Conservation (phyloP, 345 rosid species). For the Euclidium syriacum region DNA sequence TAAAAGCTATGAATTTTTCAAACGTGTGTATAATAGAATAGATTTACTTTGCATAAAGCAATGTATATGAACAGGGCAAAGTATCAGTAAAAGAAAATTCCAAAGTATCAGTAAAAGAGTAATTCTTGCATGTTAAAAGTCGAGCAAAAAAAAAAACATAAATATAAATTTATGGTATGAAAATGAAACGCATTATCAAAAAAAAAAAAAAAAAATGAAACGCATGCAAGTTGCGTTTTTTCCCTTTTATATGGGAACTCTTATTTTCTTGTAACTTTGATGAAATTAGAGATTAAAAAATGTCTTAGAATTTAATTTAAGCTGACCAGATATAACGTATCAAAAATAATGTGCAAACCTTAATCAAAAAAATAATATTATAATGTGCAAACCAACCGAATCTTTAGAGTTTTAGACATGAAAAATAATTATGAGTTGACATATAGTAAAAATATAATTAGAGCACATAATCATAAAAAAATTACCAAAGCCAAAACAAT, state of each 20-base stretch:
- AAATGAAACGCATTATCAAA: background rate
- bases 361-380: no score
- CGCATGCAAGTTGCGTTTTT: background rate
- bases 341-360: no score
- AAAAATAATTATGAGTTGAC: background rate
- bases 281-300: background rate
- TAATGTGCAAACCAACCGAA: no score
- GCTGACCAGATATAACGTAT: no score
- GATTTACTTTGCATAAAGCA: slow-evolving; percentile 12
- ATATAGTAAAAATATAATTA: no score
- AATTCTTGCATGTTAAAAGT: background rate
- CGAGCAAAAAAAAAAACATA: background rate
- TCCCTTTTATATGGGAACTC: background rate
- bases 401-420: no score
- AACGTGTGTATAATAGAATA: background rate
- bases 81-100: slow-evolving; percentile 17
- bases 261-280: background rate
- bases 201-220: no score
- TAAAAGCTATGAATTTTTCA: background rate
- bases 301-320: no score
- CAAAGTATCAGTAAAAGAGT: background rate
- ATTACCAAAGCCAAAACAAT: no score
- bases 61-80: slow-evolving; percentile 20
- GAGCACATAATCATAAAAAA: no score
- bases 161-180: background rate